Base-by-base conservation (phyloP, 208 protist species). In the Blastocrithidia nonstop region DNA sequence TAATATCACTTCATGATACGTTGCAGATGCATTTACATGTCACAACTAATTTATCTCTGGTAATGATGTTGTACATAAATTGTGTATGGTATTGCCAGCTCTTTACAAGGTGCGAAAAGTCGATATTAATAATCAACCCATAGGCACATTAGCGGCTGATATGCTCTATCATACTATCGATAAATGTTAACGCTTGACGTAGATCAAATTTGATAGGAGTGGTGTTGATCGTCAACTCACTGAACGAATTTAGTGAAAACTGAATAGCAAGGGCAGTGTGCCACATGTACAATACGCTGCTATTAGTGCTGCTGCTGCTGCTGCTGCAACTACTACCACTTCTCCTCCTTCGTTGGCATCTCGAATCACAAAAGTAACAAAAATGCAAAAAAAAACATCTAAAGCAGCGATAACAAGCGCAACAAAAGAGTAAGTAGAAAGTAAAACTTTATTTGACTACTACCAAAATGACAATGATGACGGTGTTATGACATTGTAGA, bases 1-100 rank as follows among this genome's bases (percentile, higher is more conserved):
- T 0, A 79, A 66, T 23, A 20, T 87, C 3, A 56, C 69, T 11
- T 76, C 71, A 11, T 71, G 63, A 49, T 87, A 66, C 46, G 44
- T 50, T 21, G 61, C 45, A 19, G 77, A 87, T 54, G 58, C 65
- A 2, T 70, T 66, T 31, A 44, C 57, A 13, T 24, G 11, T 16
- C 38, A 37, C 41, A 15, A 21, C 21, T 19, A 47, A 11, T 33
- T 45, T 19, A 31, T 45, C 69, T 1, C 51, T 33, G 13, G 77
- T 9, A 87, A 87, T 39, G 57, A 75, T 27, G 71, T 82, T 4
- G 57, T 82, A 0, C 23, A 22, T 25, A 43, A 42, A 19, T 41
- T 87, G 17, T 82, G 77, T 40, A 29, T 31, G 2, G 45, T 81
- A 1, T 50, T 70, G 5, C 47, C 21, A 3, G 45, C 19, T 1